Percentiles rank a stretch among this genome's conserved stretches.
phyloP scores from a whole-genome alignment of 75 land plant species.

The Gnetum montanum region DNA sequence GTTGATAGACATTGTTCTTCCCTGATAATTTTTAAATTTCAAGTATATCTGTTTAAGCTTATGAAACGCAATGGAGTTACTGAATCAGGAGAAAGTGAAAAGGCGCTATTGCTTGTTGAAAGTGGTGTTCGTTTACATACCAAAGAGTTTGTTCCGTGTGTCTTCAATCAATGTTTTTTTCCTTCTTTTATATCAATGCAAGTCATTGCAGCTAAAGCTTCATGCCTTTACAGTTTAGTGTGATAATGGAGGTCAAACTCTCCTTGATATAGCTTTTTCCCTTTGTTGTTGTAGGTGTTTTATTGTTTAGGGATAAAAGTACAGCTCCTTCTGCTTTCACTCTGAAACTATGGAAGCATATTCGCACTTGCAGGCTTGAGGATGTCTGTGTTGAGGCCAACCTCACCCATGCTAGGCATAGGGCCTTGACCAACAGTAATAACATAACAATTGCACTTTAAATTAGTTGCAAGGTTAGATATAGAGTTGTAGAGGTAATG shows the following conservation, averaged over 20 bases:
- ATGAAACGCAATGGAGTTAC: conserved; percentile 93
- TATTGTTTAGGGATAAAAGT: conserved; percentile 83
- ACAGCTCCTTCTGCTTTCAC: conserved; percentile 95
- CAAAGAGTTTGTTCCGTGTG: conserved; percentile 73
- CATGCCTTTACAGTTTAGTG: too few species aligned
- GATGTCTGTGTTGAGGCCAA: too few species aligned
- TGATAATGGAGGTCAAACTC: too few species aligned
- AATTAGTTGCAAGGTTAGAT: too few species aligned
- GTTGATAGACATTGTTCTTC: too few species aligned
- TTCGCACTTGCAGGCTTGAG: conserved; percentile 90
- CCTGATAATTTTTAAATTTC: conserved; percentile 10
- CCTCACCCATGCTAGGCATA: too few species aligned
- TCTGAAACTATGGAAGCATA: conserved; percentile 84
- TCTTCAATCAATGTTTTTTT: background rate
- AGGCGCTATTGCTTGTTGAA: conserved; percentile 77
- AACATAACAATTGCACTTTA: too few species aligned
- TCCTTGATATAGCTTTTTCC: too few species aligned
- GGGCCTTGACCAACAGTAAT: too few species aligned
- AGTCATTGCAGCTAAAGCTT: too few species aligned
- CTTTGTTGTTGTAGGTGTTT: background rate
- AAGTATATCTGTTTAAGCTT: conserved; percentile 94
- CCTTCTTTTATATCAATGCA: too few species aligned
- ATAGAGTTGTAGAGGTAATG: too few species aligned
- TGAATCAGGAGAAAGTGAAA: conserved; percentile 96
- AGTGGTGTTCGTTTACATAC: conserved; percentile 91